These are phyloP conservation scores for Sporothrix inflata DNA, from an alignment of 2,329 filamentous ascomycete species.

Conservation along the genomic window DNA sequence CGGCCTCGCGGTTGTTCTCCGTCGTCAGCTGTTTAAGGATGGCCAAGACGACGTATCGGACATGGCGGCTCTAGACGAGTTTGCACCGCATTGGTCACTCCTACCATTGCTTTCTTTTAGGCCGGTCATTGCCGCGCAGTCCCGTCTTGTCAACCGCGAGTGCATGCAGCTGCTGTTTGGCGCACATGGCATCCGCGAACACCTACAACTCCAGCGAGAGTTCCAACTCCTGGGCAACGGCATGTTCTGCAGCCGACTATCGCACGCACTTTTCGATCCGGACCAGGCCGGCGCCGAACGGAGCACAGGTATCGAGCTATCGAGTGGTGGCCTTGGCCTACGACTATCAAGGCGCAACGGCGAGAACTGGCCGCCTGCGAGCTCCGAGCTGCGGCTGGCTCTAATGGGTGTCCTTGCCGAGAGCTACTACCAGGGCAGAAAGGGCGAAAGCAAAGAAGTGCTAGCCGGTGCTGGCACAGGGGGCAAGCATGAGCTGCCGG, in stretches of 20 bases:
- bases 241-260: conserved; percentile 77
- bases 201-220: conserved; percentile 73
- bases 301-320: conserved; percentile 65
- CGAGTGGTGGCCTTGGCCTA: conserved; percentile 77
- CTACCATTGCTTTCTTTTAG: conserved; percentile 73
- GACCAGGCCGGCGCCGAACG: conserved; percentile 80
- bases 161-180: conserved; percentile 76
- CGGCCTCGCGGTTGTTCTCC: conserved; percentile 47
- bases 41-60: neutral
- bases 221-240: conserved; percentile 88
- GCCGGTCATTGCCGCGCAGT: conserved; percentile 73
- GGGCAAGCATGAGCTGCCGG: conserved; percentile 56
- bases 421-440: conserved; percentile 55
- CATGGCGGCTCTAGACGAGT: conserved; percentile 35
- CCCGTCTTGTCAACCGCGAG: conserved; percentile 74
- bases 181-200: conserved; percentile 69
- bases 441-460: neutral
- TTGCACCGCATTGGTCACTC: conserved; percentile 61
- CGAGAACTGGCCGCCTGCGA: conserved; percentile 88
- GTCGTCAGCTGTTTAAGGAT: conserved; percentile 44
- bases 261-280: conserved; percentile 82
- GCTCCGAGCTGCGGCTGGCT: conserved; percentile 86
- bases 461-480: neutral
- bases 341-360: conserved; percentile 70
- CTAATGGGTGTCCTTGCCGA: conserved; percentile 85